phyloP scores from a whole-genome alignment of 2,329 filamentous ascomycete species.

The Didymella exigua region DNA sequence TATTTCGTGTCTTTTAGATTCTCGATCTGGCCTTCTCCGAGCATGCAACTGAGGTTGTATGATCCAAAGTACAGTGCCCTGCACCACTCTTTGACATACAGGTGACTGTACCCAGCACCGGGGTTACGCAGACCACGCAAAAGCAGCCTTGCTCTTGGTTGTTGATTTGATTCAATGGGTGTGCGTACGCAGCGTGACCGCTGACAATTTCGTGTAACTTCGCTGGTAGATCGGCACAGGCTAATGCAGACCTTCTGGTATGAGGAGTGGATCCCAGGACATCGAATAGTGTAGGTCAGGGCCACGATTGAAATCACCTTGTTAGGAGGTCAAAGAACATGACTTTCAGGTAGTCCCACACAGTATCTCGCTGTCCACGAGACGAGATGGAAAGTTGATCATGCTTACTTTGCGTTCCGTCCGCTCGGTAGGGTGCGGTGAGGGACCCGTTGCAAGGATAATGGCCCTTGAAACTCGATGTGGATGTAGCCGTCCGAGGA shows the following conservation, averaged over 20 bases:
- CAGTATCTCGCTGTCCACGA: neutral
- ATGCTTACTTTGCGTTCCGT: neutral
- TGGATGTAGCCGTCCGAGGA: neutral
- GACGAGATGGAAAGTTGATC: neutral
- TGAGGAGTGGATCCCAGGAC: neutral
- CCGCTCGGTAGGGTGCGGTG: constrained; percentile 8
- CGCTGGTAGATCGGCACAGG: constrained; percentile 9
- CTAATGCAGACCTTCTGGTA: constrained; percentile 3
- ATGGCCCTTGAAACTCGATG: neutral
- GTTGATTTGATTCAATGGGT: neutral
- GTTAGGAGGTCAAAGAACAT: neutral
- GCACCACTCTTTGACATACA: neutral
- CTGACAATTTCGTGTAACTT: constrained; percentile 17
- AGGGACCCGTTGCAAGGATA: constrained; percentile 12
- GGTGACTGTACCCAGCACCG: neutral
- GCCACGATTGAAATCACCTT: neutral
- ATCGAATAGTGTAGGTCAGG: neutral
- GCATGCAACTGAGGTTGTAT: neutral
- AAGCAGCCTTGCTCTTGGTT: constrained; percentile 7
- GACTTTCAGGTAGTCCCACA: neutral
- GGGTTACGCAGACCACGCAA: neutral
- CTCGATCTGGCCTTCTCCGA: neutral
- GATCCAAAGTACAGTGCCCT: neutral
- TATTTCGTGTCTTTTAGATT: neutral
- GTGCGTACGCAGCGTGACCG: constrained; percentile 12